phyloP scores from a whole-genome alignment of 1,284 basidiomycete species.

The Cutaneotrichosporon curvatum region DNA sequence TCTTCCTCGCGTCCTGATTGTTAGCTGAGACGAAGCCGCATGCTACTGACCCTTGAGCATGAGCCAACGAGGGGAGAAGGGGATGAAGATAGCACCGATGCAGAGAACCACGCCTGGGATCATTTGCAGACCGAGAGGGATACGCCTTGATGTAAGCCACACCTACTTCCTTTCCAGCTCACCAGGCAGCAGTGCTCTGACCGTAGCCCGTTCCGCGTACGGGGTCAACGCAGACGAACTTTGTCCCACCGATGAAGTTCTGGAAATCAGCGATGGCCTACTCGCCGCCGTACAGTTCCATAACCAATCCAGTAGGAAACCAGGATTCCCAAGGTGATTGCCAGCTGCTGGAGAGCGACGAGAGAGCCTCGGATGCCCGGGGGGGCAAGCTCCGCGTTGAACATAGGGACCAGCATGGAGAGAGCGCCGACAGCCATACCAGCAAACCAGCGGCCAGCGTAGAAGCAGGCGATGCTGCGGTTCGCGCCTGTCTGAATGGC shows the following conservation, averaged over 20 bases:
- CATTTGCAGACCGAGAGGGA: constrained; percentile 65
- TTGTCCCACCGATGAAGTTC: constrained; percentile 30
- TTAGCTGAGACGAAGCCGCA: constrained; percentile 46
- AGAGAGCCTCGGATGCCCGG: constrained; percentile 75
- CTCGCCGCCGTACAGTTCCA: constrained; percentile 55
- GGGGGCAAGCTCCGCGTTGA: constrained; percentile 69
- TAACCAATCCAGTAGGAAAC: constrained; percentile 58
- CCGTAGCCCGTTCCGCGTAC: constrained; percentile 1
- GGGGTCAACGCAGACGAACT: neutral
- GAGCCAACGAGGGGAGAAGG: constrained; percentile 53
- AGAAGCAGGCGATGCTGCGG: constrained; percentile 32
- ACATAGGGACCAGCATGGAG: constrained; percentile 49
- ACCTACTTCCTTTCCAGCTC: neutral
- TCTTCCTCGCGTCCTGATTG: constrained; percentile 60
- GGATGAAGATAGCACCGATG: constrained; percentile 38
- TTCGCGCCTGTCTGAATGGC: constrained; percentile 37
- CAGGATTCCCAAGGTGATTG: constrained; percentile 60
- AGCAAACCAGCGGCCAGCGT: constrained; percentile 39
- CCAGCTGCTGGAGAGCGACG: constrained; percentile 72
- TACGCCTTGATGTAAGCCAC: constrained; percentile 43
- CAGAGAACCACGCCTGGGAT: constrained; percentile 49
- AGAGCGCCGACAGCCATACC: constrained; percentile 44
- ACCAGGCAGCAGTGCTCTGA: constrained; percentile 54
- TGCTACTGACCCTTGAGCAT: constrained; percentile 51
- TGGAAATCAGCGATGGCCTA: neutral